A percentile compares a stretch with the other conserved stretches of the same genome.
phyloP scores from a whole-genome alignment of 306 rosid species.

The Heteromeles arbutifolia region DNA sequence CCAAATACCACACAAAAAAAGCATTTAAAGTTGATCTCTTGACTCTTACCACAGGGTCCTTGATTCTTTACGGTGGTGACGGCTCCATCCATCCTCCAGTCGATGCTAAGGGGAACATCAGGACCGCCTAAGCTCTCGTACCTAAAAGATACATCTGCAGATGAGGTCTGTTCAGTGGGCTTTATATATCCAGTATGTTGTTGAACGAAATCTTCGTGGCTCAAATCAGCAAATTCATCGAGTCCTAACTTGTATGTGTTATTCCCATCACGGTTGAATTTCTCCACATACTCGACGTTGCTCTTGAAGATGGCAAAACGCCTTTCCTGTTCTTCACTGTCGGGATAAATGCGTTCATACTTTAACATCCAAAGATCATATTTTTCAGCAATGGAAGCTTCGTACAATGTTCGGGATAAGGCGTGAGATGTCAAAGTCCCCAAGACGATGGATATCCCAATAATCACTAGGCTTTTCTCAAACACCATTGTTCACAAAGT shows the following conservation, averaged over 20 bases:
- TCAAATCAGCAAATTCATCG: conserved; percentile 24
- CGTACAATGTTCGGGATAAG: conserved; percentile 10
- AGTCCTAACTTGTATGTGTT: conserved; percentile 21
- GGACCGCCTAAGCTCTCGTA: conserved; percentile 11
- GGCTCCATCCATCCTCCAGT: conserved; percentile 35
- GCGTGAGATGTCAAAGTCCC: conserved; percentile 16
- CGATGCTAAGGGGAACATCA: conserved; percentile 12
- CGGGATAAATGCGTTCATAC: conserved; percentile 6
- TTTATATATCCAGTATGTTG: conserved; percentile 5
- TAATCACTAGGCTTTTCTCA: not conserved
- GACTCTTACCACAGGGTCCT: conserved; percentile 30
- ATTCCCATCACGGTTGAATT: conserved; percentile 18
- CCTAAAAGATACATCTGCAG: conserved; percentile 5
- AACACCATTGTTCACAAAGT: not conserved
- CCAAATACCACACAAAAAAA: no score
- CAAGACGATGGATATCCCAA: conserved; percentile 1
- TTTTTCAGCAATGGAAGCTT: not conserved
- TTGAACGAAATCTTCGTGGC: conserved; percentile 17
- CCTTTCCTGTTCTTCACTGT: conserved; percentile 22
- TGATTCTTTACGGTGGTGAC: conserved; percentile 32
- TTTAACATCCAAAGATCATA: conserved; percentile 29
- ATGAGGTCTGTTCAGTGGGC: not conserved
- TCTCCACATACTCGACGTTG: conserved; percentile 22
- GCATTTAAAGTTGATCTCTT: not conserved
- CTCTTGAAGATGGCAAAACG: conserved; percentile 23